Evolutionary conservation across 2,329 filamentous ascomycete genomes (phyloP).

Genomic region (Arachnopeziza araneosa): DNA sequence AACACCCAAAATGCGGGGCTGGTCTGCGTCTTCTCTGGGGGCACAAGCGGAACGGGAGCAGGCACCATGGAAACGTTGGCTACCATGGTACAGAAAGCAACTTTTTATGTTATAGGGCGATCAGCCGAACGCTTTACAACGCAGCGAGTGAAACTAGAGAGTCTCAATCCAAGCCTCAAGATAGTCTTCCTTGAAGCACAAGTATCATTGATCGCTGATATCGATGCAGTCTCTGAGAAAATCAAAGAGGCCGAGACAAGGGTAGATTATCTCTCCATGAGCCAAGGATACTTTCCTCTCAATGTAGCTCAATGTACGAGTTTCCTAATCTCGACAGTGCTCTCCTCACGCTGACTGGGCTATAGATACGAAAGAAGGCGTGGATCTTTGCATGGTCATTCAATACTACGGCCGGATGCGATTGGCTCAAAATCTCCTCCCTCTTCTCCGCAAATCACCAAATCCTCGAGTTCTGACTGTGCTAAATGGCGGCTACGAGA

Average conservation of each 20-base stretch:
- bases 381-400: conserved; percentile 44
- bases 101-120: conserved; percentile 46
- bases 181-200: conserved; percentile 44
- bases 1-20: conserved; percentile 24
- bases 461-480: conserved; percentile 47
- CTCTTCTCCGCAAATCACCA: conserved; percentile 44
- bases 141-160: conserved; percentile 35
- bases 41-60: conserved; percentile 42
- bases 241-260: conserved; percentile 36
- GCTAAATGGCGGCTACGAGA: conserved; percentile 45
- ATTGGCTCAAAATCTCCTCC: conserved; percentile 48
- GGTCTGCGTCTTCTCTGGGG: conserved; percentile 45
- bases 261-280: conserved; percentile 42
- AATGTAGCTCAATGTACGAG: conserved; percentile 17
- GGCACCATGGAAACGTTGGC: conserved; percentile 8
- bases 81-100: conserved; percentile 6
- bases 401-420: conserved; percentile 51
- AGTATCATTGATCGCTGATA: conserved; percentile 41
- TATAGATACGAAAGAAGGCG: conserved; percentile 47
- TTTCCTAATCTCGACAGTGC: neutral
- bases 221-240: conserved; percentile 40
- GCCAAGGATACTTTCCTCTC: conserved; percentile 31
- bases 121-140: conserved; percentile 28
- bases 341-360: conserved; percentile 8
- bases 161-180: conserved; percentile 36